These are phyloP conservation scores for Zanthoxylum bungeanum DNA, from an alignment of 345 rosid genomes.

Conservation along the genomic window DNA sequence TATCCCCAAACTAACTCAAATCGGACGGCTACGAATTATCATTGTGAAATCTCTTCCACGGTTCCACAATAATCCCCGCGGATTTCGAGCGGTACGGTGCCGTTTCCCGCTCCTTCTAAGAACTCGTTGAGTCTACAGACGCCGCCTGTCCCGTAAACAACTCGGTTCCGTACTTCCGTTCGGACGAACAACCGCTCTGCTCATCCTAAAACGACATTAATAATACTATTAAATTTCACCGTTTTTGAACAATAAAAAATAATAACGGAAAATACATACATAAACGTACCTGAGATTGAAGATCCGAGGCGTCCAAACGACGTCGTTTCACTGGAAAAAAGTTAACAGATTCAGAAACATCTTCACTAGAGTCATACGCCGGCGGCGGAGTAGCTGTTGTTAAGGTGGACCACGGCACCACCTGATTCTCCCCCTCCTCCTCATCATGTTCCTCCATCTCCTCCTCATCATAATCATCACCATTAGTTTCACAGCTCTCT, in stretches of 20 bases:
- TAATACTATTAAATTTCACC: not conserved
- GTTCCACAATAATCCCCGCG: slow-evolving; percentile 4
- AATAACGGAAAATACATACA: not conserved
- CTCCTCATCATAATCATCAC: slow-evolving; percentile 7
- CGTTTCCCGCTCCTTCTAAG: slow-evolving; percentile 14
- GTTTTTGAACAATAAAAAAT: not conserved
- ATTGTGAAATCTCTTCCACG: not conserved
- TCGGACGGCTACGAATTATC: slow-evolving; percentile 27
- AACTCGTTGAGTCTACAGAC: slow-evolving; percentile 20
- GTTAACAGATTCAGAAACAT: slow-evolving; percentile 13
- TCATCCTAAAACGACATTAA: slow-evolving; percentile 16
- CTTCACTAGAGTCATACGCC: slow-evolving; percentile 33
- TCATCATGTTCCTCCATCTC: slow-evolving; percentile 15
- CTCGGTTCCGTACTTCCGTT: slow-evolving; percentile 3
- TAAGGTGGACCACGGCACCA: slow-evolving; percentile 48
- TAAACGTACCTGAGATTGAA: slow-evolving; percentile 27
- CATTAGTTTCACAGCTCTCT: slow-evolving; percentile 19
- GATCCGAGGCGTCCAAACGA: slow-evolving; percentile 21
- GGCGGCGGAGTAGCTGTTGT: slow-evolving; percentile 38
- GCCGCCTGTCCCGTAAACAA: slow-evolving; percentile 16
- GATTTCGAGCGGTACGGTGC: slow-evolving; percentile 12
- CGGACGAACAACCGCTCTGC: slow-evolving; percentile 8
- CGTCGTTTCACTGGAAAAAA: slow-evolving; percentile 25
- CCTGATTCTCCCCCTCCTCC: slow-evolving; percentile 50
- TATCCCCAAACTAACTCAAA: slow-evolving; percentile 9